Conservation (phyloP, 2,329 filamentous ascomycete genomes). For the Zopfia rhizophila region DNA sequence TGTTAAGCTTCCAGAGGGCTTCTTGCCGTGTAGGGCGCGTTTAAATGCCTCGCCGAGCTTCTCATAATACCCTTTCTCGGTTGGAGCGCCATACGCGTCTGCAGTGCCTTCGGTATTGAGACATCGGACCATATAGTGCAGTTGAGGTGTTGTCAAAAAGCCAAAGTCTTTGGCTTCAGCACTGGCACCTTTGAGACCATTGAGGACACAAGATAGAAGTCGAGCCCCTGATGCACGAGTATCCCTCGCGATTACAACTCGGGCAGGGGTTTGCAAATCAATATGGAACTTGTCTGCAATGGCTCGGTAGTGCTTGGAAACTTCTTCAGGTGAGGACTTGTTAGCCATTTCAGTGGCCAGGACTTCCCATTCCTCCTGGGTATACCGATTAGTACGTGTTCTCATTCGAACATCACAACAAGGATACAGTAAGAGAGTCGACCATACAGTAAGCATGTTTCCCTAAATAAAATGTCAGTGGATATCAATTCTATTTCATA, state of each 20-base stretch:
- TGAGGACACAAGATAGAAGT: constrained; percentile 80
- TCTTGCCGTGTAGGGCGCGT: constrained; percentile 80
- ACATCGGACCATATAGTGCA: constrained; percentile 95
- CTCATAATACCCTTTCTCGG: constrained; percentile 92
- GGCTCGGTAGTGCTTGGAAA: constrained; percentile 79
- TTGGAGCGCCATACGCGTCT: constrained; percentile 87
- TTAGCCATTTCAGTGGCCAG: constrained; percentile 93
- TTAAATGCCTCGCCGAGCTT: constrained; percentile 89
- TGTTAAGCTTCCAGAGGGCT: constrained; percentile 74
- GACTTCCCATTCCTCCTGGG: constrained; percentile 85
- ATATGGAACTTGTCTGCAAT: constrained; percentile 70
- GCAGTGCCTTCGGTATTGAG: constrained; percentile 91
- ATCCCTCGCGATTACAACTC: constrained; percentile 90
- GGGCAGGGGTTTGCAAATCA: constrained; percentile 73
- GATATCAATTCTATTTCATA: constrained; percentile 1
- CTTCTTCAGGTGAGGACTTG: constrained; percentile 76
- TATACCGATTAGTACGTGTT: constrained; percentile 21
- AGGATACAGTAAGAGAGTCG: constrained; percentile 7
- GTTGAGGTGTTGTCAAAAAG: constrained; percentile 93
- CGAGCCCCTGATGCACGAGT: constrained; percentile 91
- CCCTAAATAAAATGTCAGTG: constrained; percentile 63
- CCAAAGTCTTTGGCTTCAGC: constrained; percentile 85
- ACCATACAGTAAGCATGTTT: constrained; percentile 88
- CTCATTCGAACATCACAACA: constrained; percentile 20
- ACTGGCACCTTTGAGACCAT: constrained; percentile 79